Base-by-base conservation (phyloP, 2,329 filamentous ascomycete genomes). In the Fusarium mundagurra region DNA sequence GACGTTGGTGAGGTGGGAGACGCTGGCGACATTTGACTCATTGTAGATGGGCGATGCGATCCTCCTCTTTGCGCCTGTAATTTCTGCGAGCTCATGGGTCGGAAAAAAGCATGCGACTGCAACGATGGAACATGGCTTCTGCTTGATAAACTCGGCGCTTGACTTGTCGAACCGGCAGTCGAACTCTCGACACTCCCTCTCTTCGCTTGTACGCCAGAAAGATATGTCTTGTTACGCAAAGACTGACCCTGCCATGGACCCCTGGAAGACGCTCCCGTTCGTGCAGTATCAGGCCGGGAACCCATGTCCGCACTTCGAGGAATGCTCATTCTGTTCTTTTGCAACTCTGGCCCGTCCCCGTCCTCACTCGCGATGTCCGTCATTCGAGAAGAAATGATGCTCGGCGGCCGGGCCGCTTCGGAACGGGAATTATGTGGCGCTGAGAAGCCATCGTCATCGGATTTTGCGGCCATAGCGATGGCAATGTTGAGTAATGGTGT, bases 51-150 rank as follows among this genome's bases (percentile, higher is more conserved):
- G 29, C 88, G 84, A 43, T 85, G 80, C 14, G 83, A 88, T 73
- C 92, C 90, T 72, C 79, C 91, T 81, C 96, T 89, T 83, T 98
- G 96, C 62, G 95, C 95, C 84, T 98, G 96, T 58, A 98, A 86
- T 81, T 94, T 93, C 82, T 98, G 95, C 31, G 96, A 97, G 84
- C 95, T 98, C 94, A 99, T 97, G 44, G 96, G 96, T 29, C 92
- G 93, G 81, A 97, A 98, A 85, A 99, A 98, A 61, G 94, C 96
- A 79, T 96, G 93, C 22, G 94, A 95, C 6, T 94, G 92, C 61
- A 99, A 86, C 4, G 93, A 95, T 3, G 96, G 95, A 27, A 97
- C 95, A 86, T 99, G 96, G 47, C 94, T 96, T 79, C 92, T 90
- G 80, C 92, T 95, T 51, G 92, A 87, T 47, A 93, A 88, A 74